Evolutionary conservation across 805 yeast genomes (phyloP).

Genomic region (Saturnispora zaruensis): DNA sequence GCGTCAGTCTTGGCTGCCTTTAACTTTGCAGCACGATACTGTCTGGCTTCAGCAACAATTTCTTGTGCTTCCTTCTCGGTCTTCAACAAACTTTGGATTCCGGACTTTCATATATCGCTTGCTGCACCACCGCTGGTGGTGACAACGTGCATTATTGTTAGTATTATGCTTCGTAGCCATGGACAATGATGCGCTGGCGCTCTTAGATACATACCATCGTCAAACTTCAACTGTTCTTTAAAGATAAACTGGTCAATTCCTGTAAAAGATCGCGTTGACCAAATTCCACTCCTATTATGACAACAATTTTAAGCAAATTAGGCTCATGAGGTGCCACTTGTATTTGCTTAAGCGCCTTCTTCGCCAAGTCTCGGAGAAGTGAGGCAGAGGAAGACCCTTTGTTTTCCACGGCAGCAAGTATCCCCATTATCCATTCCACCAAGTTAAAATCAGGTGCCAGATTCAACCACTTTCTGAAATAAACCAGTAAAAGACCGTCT

Average conservation of each 20-base stretch:
- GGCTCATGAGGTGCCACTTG: constrained; percentile 16
- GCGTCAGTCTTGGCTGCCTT: constrained; percentile 96
- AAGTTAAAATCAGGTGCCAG: constrained; percentile 24
- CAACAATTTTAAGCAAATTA: not conserved
- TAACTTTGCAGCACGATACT: constrained; percentile 76
- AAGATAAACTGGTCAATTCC: not conserved
- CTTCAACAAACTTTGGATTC: constrained; percentile 63
- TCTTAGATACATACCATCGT: constrained; percentile 1
- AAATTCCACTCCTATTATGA: not conserved
- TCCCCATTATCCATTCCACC: constrained; percentile 33
- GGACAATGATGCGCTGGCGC: not conserved
- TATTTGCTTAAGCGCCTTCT: constrained; percentile 27
- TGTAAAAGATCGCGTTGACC: constrained; percentile 5
- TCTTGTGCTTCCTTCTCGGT: constrained; percentile 98
- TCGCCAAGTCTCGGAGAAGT: constrained; percentile 34
- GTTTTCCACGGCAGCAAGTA: constrained; percentile 33
- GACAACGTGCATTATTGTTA: not conserved
- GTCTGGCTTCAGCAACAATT: constrained; percentile 87
- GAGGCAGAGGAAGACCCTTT: constrained; percentile 33
- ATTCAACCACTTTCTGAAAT: constrained; percentile 36
- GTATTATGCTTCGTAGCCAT: not conserved
- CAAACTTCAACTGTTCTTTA: not conserved
- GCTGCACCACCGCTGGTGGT: too few relatives aligned
- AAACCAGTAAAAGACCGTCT: constrained; percentile 32
- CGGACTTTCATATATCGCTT: constrained; percentile 28